phyloP scores from a whole-genome alignment of 306 rosid species.

The Phaseolus lunatus region DNA sequence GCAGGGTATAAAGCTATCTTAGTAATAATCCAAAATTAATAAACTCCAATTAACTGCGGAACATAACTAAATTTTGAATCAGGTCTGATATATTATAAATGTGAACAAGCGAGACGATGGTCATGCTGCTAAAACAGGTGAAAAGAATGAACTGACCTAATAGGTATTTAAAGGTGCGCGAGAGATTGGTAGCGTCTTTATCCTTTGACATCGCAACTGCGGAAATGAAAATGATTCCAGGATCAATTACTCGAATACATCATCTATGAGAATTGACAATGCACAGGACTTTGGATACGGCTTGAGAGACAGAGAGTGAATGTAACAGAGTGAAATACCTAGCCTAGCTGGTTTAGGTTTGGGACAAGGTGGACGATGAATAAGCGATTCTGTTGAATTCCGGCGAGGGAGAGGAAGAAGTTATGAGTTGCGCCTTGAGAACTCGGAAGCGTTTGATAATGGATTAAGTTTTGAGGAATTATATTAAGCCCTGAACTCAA shows the following conservation, averaged over 20 bases:
- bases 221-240: conserved; percentile 26
- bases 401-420: background rate
- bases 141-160: conserved; percentile 60
- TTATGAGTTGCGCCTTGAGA: background rate
- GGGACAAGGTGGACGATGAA: background rate
- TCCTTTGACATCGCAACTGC: conserved; percentile 54
- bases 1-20: background rate
- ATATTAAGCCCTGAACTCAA: background rate
- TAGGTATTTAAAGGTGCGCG: conserved; percentile 88
- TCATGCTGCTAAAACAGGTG: background rate
- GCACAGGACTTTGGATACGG: background rate
- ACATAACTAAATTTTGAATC: background rate
- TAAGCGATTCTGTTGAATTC: background rate
- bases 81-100: background rate
- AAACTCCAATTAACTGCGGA: background rate
- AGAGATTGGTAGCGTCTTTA: conserved; percentile 59
- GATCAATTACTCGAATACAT: conserved; percentile 1
- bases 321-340: background rate
- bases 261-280: background rate
- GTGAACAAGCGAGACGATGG: background rate
- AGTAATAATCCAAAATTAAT: background rate
- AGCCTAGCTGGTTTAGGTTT: background rate
- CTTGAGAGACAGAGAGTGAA: background rate
- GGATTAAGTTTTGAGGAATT: background rate
- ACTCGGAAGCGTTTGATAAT: background rate